Conservation (phyloP, 2,329 filamentous ascomycete genomes). For the Penicillium freii region DNA sequence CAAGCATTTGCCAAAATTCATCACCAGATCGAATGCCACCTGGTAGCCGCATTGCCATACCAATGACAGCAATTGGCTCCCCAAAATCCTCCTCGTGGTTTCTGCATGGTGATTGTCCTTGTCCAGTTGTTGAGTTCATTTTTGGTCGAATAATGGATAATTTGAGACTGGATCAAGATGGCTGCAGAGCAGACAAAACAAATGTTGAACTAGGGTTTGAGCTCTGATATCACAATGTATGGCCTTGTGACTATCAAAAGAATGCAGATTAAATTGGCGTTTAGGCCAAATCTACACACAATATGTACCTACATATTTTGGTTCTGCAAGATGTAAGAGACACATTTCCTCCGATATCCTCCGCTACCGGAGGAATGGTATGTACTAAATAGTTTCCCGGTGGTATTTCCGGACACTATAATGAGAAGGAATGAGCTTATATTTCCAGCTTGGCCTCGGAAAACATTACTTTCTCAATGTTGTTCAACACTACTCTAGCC, state of each 20-base stretch:
- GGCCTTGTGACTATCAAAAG: background rate
- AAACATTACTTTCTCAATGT: background rate
- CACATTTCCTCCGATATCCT: conserved; percentile 1
- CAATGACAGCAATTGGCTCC: conserved; percentile 22
- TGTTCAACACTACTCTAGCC: background rate
- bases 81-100: background rate
- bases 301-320: conserved; percentile 3
- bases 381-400: background rate
- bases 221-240: background rate
- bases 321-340: background rate
- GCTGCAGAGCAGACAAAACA: background rate
- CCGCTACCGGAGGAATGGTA: background rate
- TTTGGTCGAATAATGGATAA: conserved; percentile 4
- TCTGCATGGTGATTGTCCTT: conserved; percentile 9
- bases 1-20: conserved; percentile 25
- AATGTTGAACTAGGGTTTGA: background rate
- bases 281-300: background rate
- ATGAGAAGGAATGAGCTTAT: background rate
- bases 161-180: conserved; percentile 7
- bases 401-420: background rate
- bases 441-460: background rate
- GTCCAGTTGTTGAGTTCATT: conserved; percentile 8
- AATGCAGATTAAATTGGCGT: background rate
- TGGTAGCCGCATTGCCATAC: conserved; percentile 27
- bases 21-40: conserved; percentile 15